Conservation (phyloP, 2,329 filamentous ascomycete species). For the Monascus ruber region DNA sequence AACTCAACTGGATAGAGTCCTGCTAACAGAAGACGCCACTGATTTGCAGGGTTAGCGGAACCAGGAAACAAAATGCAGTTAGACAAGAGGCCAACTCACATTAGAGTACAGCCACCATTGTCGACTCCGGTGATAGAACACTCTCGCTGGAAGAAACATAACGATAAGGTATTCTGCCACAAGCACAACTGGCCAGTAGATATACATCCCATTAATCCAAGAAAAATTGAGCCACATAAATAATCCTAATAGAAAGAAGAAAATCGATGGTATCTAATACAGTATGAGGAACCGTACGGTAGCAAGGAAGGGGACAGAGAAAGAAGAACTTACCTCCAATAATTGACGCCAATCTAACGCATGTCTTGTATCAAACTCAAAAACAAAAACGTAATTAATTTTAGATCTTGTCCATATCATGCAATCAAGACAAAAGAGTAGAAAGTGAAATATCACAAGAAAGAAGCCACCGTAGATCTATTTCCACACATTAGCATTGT, state of each 20-base stretch:
- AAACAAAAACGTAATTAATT: constrained; percentile 94
- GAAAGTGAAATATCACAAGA: constrained; percentile 65
- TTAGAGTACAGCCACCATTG: constrained; percentile 85
- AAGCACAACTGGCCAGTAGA: constrained; percentile 78
- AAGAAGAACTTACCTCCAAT: constrained; percentile 45
- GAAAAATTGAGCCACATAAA: constrained; percentile 87
- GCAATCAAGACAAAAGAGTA: constrained; percentile 78
- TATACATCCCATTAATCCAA: constrained; percentile 55
- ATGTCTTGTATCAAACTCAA: constrained; percentile 84
- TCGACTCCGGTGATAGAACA: constrained; percentile 65
- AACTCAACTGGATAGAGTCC: constrained; percentile 92
- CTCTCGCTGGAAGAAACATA: constrained; percentile 62
- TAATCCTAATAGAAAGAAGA: constrained; percentile 62
- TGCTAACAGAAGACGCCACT: constrained; percentile 77
- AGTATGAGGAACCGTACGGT: not conserved
- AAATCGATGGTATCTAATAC: constrained; percentile 63
- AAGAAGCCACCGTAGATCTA: constrained; percentile 91
- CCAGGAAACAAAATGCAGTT: constrained; percentile 5
- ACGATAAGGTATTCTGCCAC: constrained; percentile 56
- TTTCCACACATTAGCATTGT: constrained; percentile 1
- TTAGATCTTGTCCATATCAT: constrained; percentile 71
- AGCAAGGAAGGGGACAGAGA: not conserved
- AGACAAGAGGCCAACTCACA: constrained; percentile 40
- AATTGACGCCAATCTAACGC: constrained; percentile 83
- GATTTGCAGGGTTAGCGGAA: constrained; percentile 16